Conservation (phyloP, 345 rosid species). For the Boechera retrofracta region DNA sequence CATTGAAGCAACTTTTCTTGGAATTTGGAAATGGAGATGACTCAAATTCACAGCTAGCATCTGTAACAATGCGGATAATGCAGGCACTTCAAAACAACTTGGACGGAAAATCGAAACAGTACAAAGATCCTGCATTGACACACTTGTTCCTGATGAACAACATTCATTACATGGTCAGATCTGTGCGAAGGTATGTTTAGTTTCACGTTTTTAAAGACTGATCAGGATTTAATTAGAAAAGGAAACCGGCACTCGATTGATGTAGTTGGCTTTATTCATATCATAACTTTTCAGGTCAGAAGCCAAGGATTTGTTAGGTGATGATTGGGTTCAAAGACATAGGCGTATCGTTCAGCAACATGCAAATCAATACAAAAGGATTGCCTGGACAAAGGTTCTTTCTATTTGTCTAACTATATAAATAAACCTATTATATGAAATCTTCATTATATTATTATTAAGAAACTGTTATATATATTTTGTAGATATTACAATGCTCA, state of each 20-base stretch:
- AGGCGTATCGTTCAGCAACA: conserved; percentile 98
- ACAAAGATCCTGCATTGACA: conserved; percentile 86
- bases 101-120: conserved; percentile 96
- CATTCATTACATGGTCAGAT: conserved; percentile 98
- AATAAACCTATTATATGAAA: neutral
- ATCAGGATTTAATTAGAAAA: neutral
- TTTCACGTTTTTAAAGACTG: conserved; percentile 13
- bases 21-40: conserved; percentile 79
- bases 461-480: neutral
- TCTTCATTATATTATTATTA: neutral
- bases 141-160: conserved; percentile 97
- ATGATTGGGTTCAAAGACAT: conserved; percentile 98
- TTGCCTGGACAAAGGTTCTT: conserved; percentile 87
- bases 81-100: conserved; percentile 99
- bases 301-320: conserved; percentile 98
- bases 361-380: conserved; percentile 96
- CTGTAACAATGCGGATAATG: conserved; percentile 94
- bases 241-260: neutral
- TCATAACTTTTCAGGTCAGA: conserved; percentile 70
- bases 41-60: conserved; percentile 73
- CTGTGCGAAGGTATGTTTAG: conserved; percentile 85
- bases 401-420: conserved; percentile 12
- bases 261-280: conserved; percentile 11
- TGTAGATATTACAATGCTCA: conserved; percentile 81
- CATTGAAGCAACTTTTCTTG: conserved; percentile 95